A percentile compares a stretch with the other conserved stretches of the same genome.
Conservation (phyloP, 2,329 filamentous ascomycete species). For the Gliomastix tumulicola region DNA sequence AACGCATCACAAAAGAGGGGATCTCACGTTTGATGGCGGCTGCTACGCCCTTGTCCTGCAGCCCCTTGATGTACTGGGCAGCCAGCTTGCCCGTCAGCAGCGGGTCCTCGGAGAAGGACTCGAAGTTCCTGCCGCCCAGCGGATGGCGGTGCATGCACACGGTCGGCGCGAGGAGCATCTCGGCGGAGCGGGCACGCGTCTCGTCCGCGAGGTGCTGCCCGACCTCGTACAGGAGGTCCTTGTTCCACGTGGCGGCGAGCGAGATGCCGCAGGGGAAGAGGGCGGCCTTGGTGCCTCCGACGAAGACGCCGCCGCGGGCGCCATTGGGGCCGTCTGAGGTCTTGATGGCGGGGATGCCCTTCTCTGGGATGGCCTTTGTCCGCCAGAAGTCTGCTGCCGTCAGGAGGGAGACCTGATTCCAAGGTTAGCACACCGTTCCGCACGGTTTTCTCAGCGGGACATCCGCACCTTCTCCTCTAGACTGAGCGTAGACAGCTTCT, state of each 20-base stretch:
- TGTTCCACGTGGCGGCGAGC: conserved; percentile 74
- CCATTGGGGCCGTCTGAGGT: conserved; percentile 66
- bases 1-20: too few species aligned
- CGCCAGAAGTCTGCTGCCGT: conserved; percentile 65
- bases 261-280: conserved; percentile 75
- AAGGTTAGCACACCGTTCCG: too few species aligned
- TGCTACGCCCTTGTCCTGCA: conserved; percentile 67
- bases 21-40: conserved; percentile 74
- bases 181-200: conserved; percentile 64
- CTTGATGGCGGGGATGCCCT: conserved; percentile 58
- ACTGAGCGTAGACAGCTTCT: too few species aligned
- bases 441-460: too few species aligned
- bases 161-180: conserved; percentile 69
- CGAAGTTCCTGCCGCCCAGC: conserved; percentile 75
- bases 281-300: conserved; percentile 64
- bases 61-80: conserved; percentile 63
- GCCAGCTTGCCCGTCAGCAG: conserved; percentile 68
- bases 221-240: conserved; percentile 59
- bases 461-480: too few species aligned
- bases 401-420: conserved; percentile 52
- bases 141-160: conserved; percentile 79
- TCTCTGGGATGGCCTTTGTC: conserved; percentile 54
- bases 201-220: conserved; percentile 67
- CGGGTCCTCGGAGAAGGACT: conserved; percentile 81
- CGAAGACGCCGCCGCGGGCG: conserved; percentile 61